Evolutionary conservation across 2,329 filamentous ascomycete species (phyloP).

Genomic region (Dactylellina parvicollis): DNA sequence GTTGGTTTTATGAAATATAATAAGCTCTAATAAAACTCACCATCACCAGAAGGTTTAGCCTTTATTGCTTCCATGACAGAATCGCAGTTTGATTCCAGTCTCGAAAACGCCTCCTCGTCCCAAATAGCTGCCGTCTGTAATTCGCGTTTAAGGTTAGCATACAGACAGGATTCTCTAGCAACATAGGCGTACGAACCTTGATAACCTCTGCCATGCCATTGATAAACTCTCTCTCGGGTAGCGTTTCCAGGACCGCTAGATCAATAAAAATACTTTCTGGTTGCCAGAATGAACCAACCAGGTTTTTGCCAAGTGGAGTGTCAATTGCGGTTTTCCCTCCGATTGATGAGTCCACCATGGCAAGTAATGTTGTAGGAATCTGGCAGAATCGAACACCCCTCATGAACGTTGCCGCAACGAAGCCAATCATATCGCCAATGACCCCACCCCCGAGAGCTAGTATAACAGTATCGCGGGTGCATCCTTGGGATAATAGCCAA

Average conservation of each 20-base stretch:
- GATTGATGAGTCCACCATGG: slow-evolving; percentile 99
- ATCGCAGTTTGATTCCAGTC: slow-evolving; percentile 82
- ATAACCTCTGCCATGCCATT: slow-evolving; percentile 99
- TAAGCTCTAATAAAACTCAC: slow-evolving; percentile 32
- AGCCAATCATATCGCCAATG: slow-evolving; percentile 97
- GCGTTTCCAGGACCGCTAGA: slow-evolving; percentile 85
- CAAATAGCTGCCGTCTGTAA: slow-evolving; percentile 90
- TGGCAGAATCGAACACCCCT: slow-evolving; percentile 94
- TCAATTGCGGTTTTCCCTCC: slow-evolving; percentile 99
- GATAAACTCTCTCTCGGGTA: slow-evolving; percentile 91
- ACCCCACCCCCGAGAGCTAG: slow-evolving; percentile 95
- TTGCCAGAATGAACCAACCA: slow-evolving; percentile 97
- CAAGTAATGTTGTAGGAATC: slow-evolving; percentile 90
- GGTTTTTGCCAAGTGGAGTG: slow-evolving; percentile 92
- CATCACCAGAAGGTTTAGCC: slow-evolving; percentile 66
- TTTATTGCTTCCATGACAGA: slow-evolving; percentile 78
- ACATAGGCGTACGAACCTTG: slow-evolving; percentile 66
- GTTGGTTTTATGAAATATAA: not conserved
- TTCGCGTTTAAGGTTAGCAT: slow-evolving; percentile 42
- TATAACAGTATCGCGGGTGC: slow-evolving; percentile 92
- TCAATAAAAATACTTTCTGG: slow-evolving; percentile 94
- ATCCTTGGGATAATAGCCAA: slow-evolving; percentile 92
- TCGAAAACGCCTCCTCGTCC: slow-evolving; percentile 84
- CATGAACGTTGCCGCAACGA: slow-evolving; percentile 98
- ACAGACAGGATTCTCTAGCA: not conserved